Evolutionary conservation across 2,329 filamentous ascomycete species (phyloP).

Genomic region (Gaeumannomyces tritici): DNA sequence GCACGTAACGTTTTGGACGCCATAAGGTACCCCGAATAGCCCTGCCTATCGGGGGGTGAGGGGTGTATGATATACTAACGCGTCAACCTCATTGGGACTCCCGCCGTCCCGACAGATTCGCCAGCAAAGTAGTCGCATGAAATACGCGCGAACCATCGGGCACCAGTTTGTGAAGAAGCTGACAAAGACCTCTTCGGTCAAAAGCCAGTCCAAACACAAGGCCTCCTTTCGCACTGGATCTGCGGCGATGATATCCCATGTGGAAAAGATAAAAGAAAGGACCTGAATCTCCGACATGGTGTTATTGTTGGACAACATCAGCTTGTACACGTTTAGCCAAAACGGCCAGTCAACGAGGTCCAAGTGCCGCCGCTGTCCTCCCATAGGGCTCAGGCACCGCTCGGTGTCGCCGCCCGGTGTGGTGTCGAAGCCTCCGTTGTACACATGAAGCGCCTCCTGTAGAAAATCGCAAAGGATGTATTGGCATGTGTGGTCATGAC

Average conservation of each 20-base stretch:
- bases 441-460: constrained; percentile 67
- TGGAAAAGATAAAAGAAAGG: constrained; percentile 69
- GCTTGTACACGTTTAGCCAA: constrained; percentile 72
- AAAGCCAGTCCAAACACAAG: constrained; percentile 65
- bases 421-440: constrained; percentile 35
- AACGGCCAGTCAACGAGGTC: constrained; percentile 62
- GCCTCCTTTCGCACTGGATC: constrained; percentile 58
- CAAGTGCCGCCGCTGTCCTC: not conserved
- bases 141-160: constrained; percentile 89
- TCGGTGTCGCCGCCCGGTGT: constrained; percentile 9
- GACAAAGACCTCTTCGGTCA: constrained; percentile 67
- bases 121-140: constrained; percentile 86
- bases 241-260: constrained; percentile 65
- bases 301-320: constrained; percentile 75
- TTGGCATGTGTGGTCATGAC: constrained; percentile 75
- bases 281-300: constrained; percentile 83
- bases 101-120: constrained; percentile 70
- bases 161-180: constrained; percentile 90
- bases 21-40: no score
- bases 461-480: constrained; percentile 88
- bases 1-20: no score
- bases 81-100: constrained; percentile 52
- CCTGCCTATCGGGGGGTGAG: not conserved
- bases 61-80: constrained; percentile 38
- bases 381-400: not conserved